phyloP scores from a whole-genome alignment of 2,329 filamentous ascomycete species.

The Colletotrichum sp. region DNA sequence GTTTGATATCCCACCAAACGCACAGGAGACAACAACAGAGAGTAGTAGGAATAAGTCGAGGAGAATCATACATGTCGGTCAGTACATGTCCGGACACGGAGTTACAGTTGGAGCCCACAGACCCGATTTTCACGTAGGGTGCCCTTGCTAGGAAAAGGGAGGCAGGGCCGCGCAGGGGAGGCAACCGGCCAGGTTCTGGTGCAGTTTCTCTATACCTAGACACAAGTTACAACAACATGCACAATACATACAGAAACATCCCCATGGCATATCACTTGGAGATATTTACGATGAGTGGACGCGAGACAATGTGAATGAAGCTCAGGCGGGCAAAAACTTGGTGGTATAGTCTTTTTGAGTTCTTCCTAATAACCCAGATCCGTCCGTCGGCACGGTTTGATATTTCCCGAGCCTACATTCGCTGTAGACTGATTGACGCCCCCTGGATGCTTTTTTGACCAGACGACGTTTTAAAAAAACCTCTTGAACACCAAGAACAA shows the following conservation, averaged over 20 bases:
- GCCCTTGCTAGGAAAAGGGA: background rate
- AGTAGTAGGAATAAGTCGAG: background rate
- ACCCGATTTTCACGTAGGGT: background rate
- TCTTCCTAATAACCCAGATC: constrained; percentile 21
- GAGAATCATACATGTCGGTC: background rate
- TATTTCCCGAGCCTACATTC: constrained; percentile 5
- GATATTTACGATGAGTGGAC: background rate
- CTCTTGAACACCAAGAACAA: constrained; percentile 22
- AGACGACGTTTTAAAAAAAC: constrained; percentile 15
- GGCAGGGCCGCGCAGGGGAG: background rate
- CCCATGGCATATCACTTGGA: background rate
- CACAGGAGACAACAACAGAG: background rate
- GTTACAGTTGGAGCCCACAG: background rate
- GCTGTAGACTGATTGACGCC: constrained; percentile 14
- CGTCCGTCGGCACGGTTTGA: constrained; percentile 14
- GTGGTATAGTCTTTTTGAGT: constrained; percentile 22
- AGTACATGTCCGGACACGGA: background rate
- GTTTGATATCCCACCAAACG: constrained; percentile 14
- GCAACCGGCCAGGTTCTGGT: background rate
- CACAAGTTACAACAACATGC: background rate
- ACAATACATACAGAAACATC: background rate
- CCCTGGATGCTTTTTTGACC: constrained; percentile 5
- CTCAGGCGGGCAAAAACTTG: constrained; percentile 21
- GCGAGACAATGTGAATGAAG: background rate
- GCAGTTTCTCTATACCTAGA: background rate